These are phyloP conservation scores for Neurospora sp. DNA, from an alignment of 495 filamentous ascomycete genomes.

Conservation along the genomic window DNA sequence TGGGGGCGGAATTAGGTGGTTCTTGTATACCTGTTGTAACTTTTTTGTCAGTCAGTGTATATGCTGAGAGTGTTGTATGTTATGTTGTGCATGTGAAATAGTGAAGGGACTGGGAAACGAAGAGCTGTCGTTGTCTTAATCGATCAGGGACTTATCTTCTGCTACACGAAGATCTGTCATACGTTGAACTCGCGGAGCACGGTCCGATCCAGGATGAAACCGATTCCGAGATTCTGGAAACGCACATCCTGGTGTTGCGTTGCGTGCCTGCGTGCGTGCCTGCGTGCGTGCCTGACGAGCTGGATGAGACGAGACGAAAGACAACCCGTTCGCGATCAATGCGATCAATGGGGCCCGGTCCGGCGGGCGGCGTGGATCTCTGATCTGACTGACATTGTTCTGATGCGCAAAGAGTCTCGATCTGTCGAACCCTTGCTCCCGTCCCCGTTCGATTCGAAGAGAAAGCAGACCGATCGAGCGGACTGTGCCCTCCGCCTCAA, in stretches of 20 bases:
- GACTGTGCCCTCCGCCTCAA: neutral
- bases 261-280: neutral
- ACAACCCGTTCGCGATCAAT: neutral
- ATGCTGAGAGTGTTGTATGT: neutral
- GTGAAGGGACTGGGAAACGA: neutral
- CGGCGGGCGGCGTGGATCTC: neutral
- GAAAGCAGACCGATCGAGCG: neutral
- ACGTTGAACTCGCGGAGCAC: neutral
- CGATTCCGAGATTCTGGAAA: neutral
- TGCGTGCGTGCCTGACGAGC: neutral
- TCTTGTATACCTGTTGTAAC: neutral
- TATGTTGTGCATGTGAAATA: neutral
- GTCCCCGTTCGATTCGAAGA: too few relatives aligned
- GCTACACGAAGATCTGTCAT: neutral
- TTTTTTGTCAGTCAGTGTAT: neutral
- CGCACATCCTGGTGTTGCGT: neutral
- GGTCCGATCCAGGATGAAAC: neutral
- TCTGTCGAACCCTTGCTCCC: neutral
- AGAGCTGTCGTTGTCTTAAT: neutral
- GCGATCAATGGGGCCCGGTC: neutral
- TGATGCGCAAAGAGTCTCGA: neutral
- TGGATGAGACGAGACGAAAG: neutral
- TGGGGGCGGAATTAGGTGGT: neutral
- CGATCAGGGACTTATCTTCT: neutral
- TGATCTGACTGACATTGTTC: neutral